phyloP scores from a whole-genome alignment of 139 green algal species.

The Edaphochlamys debaryana region DNA sequence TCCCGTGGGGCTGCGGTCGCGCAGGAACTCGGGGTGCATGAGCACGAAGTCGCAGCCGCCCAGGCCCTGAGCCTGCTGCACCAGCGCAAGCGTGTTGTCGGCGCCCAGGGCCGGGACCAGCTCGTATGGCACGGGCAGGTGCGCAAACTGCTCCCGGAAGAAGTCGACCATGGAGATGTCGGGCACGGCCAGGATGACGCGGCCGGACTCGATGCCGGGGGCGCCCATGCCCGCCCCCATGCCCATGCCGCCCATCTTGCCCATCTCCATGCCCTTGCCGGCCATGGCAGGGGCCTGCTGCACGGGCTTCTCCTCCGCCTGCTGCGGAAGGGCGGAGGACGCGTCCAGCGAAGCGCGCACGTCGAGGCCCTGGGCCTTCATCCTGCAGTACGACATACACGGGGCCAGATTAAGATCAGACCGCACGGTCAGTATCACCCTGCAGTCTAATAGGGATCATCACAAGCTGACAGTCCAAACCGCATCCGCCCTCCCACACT shows the following conservation, averaged over 20 bases:
- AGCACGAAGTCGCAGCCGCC: slow-evolving; percentile 65
- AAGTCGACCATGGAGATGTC: slow-evolving; percentile 52
- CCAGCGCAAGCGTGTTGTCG: slow-evolving; percentile 53
- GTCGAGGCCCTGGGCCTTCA: slow-evolving; percentile 56
- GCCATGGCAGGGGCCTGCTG: not conserved
- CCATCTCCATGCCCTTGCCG: slow-evolving; percentile 7
- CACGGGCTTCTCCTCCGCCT: not conserved
- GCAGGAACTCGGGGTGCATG: slow-evolving; percentile 63
- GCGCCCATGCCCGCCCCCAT: not conserved
- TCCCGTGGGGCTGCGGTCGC: slow-evolving; percentile 14
- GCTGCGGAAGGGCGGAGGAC: not conserved
- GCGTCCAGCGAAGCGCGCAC: slow-evolving; percentile 53
- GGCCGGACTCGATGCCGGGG: slow-evolving; percentile 39
- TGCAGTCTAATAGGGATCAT: not conserved
- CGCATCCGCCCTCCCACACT: too few relatives aligned
- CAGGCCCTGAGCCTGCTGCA: slow-evolving; percentile 49
- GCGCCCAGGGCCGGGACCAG: slow-evolving; percentile 51
- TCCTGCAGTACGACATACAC: not conserved
- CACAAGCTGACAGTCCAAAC: not conserved
- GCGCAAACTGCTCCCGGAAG: slow-evolving; percentile 59
- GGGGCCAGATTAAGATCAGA: not conserved
- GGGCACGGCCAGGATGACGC: slow-evolving; percentile 59
- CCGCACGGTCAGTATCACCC: too few relatives aligned
- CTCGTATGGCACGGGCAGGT: slow-evolving; percentile 54
- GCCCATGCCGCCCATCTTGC: not conserved